Evolutionary conservation across 495 filamentous ascomycete species (phyloP).

Genomic region (Penicillium pancosmium): DNA sequence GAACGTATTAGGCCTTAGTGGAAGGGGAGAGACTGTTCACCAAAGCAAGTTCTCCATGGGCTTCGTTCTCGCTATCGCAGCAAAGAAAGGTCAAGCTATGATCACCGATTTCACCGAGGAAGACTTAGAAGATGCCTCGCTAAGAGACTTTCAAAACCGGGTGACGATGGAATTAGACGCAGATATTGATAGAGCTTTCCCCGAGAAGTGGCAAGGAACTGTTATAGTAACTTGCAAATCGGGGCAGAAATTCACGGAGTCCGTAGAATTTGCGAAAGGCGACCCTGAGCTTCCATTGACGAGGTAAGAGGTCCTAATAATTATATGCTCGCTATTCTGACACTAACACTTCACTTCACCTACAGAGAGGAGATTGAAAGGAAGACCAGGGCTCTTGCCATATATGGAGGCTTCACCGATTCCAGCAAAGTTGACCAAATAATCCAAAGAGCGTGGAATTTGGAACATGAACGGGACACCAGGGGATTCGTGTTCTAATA

Average conservation of each 20-base stretch:
- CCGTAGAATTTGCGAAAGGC: conserved; percentile 35
- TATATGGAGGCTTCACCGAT: conserved; percentile 32
- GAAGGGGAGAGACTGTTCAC: conserved; percentile 36
- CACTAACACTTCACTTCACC: conserved; percentile 3
- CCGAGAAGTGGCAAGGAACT: conserved; percentile 34
- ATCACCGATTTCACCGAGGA: conserved; percentile 41
- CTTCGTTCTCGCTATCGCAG: conserved; percentile 41
- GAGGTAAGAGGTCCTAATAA: conserved; percentile 23
- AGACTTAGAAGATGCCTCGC: conserved; percentile 25
- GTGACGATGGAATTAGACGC: conserved; percentile 34
- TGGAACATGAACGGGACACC: conserved; percentile 26
- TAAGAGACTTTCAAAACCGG: conserved; percentile 33
- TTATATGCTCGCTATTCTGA: background rate
- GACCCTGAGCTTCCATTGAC: conserved; percentile 37
- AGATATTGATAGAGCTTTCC: conserved; percentile 36
- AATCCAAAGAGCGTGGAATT: conserved; percentile 32
- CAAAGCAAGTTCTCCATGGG: conserved; percentile 46
- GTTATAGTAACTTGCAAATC: conserved; percentile 35
- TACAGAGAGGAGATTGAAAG: conserved; percentile 32
- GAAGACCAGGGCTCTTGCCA: conserved; percentile 28
- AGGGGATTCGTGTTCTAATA: conserved; percentile 29
- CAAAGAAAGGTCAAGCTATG: conserved; percentile 40
- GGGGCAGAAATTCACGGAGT: conserved; percentile 29
- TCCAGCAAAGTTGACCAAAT: conserved; percentile 20
- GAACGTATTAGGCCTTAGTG: conserved; percentile 35